A percentile compares a stretch with the other conserved stretches of the same genome.
Evolutionary conservation across 495 filamentous ascomycete genomes (phyloP).

Genomic region (Neohortaea acidophila): DNA sequence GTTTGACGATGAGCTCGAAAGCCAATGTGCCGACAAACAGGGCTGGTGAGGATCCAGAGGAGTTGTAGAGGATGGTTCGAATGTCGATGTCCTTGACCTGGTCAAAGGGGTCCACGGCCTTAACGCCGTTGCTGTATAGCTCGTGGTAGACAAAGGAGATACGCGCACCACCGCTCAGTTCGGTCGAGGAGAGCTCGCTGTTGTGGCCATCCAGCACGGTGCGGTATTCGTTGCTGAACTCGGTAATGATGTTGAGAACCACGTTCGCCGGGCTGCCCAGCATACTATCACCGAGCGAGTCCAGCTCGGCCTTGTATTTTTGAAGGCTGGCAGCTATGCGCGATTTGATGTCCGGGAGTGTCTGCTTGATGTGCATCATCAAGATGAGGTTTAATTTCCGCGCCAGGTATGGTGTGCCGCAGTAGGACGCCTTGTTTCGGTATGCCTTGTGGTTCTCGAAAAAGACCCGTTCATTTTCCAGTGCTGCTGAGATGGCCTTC

Average conservation of each 20-base stretch:
- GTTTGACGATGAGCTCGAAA: conserved; percentile 96
- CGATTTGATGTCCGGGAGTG: conserved; percentile 92
- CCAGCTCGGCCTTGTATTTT: conserved; percentile 76
- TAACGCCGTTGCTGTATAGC: conserved; percentile 92
- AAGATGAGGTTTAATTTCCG: conserved; percentile 96
- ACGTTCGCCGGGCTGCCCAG: conserved; percentile 94
- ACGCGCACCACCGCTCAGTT: conserved; percentile 90
- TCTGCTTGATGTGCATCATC: conserved; percentile 99
- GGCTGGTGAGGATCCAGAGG: conserved; percentile 89
- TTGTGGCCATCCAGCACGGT: conserved; percentile 94
- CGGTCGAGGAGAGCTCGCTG: conserved; percentile 80
- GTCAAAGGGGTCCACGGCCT: conserved; percentile 96
- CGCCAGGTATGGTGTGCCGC: conserved; percentile 91
- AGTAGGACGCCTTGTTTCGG: conserved; percentile 95
- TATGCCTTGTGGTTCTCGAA: conserved; percentile 99
- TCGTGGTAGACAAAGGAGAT: conserved; percentile 99
- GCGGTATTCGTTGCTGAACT: conserved; percentile 94
- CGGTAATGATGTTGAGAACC: conserved; percentile 94
- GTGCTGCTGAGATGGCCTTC: conserved; percentile 76
- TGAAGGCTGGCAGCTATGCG: conserved; percentile 83
- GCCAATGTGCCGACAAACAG: conserved; percentile 96
- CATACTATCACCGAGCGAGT: conserved; percentile 78
- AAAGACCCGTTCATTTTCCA: conserved; percentile 92
- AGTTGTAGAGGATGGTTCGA: conserved; percentile 88
- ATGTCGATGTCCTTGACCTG: conserved; percentile 96